phyloP scores from a whole-genome alignment of 1,139 yeast species.

The Yamadazyma jaroonii region DNA sequence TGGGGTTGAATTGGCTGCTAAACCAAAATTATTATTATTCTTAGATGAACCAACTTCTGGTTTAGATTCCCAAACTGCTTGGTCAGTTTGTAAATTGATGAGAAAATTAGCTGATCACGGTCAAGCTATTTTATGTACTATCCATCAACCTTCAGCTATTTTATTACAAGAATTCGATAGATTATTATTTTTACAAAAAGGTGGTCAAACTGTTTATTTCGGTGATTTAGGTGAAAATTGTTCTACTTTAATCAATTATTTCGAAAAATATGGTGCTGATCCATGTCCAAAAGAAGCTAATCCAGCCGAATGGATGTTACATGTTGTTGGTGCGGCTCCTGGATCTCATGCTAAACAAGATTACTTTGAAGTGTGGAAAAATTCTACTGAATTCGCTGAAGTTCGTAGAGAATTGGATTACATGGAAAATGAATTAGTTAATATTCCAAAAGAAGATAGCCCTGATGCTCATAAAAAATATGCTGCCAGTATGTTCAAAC shows the following conservation, averaged over 20 bases:
- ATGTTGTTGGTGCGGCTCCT: constrained; percentile 77
- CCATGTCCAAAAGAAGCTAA: constrained; percentile 64
- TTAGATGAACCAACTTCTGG: constrained; percentile 95
- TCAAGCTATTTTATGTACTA: constrained; percentile 80
- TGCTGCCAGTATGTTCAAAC: constrained; percentile 46
- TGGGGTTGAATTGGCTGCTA: constrained; percentile 86
- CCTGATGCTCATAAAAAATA: constrained; percentile 33
- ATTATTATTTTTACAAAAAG: constrained; percentile 65
- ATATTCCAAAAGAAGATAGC: constrained; percentile 31
- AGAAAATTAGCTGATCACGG: constrained; percentile 76
- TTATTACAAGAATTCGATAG: constrained; percentile 77
- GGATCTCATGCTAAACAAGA: constrained; percentile 64
- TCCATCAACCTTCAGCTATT: constrained; percentile 81
- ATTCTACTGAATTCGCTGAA: constrained; percentile 49
- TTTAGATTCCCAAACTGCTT: constrained; percentile 87
- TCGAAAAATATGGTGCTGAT: constrained; percentile 67
- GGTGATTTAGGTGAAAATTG: constrained; percentile 76
- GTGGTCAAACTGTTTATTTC: constrained; percentile 78
- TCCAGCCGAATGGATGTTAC: constrained; percentile 82
- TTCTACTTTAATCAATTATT: constrained; percentile 58
- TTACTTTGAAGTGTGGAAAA: constrained; percentile 63
- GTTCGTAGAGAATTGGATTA: constrained; percentile 36
- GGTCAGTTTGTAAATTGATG: constrained; percentile 81
- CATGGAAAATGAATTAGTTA: constrained; percentile 44
- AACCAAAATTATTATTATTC: constrained; percentile 75